These are phyloP conservation scores for Globisporangium polare DNA, from an alignment of 352 stramenopile species.

Conservation along the genomic window DNA sequence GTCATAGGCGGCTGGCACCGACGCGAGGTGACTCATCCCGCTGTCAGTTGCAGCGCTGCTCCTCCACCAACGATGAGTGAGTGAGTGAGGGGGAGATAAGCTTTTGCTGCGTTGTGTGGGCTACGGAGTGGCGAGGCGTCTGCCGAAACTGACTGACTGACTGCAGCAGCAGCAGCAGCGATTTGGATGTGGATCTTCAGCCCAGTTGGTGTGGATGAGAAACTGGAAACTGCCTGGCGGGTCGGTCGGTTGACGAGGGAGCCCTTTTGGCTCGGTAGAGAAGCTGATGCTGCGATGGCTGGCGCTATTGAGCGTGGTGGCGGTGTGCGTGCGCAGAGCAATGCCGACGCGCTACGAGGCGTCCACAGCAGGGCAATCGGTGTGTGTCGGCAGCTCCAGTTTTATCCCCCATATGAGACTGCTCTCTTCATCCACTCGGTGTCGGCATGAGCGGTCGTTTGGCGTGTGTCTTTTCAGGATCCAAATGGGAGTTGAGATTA, in stretches of 20 bases:
- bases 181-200: background rate
- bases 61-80: background rate
- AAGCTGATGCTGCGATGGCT: too few species aligned
- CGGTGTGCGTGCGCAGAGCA: too few species aligned
- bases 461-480: slow-evolving; percentile 4
- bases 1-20: background rate
- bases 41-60: background rate
- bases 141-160: slow-evolving; percentile 1
- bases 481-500: background rate
- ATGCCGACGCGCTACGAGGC: too few species aligned
- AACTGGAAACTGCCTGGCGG: background rate
- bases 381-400: too few species aligned
- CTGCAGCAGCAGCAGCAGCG: background rate
- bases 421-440: background rate
- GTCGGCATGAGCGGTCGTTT: background rate
- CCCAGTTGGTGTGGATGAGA: background rate
- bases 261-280: background rate
- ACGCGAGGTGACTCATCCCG: background rate
- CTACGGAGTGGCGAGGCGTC: background rate
- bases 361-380: too few species aligned
- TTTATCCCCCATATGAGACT: too few species aligned
- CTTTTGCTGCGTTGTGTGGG: background rate
- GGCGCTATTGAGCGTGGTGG: too few species aligned
- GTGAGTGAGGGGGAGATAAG: background rate
- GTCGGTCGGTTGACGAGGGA: background rate